Percentiles rank a stretch among this genome's conserved stretches.
Evolutionary conservation across 2,329 filamentous ascomycete genomes (phyloP).

Genomic region (Phyllosticta capitalensis): DNA sequence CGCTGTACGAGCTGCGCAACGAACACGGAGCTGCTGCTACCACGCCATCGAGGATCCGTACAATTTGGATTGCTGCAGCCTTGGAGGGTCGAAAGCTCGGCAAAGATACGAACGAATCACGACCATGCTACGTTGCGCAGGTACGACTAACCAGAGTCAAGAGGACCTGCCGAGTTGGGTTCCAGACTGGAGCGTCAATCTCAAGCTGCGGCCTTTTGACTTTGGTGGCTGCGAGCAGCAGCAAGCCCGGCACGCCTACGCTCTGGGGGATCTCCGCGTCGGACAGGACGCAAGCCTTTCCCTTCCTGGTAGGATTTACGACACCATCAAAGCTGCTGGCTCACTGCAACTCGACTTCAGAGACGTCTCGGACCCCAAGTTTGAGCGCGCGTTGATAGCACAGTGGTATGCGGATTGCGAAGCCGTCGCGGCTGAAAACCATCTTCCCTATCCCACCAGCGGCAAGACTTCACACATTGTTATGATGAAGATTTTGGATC

Average conservation of each 20-base stretch:
- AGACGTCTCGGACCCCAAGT: not conserved
- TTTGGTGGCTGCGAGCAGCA: conserved; percentile 4
- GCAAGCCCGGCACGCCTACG: not conserved
- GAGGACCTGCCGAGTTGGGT: conserved; percentile 6
- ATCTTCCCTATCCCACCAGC: conserved; percentile 1
- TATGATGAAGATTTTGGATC: conserved; percentile 6
- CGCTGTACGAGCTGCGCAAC: conserved; percentile 1
- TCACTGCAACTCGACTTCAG: conserved; percentile 3
- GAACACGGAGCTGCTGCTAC: conserved; percentile 1
- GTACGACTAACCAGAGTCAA: conserved; percentile 4
- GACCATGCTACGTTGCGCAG: conserved; percentile 10
- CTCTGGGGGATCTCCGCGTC: conserved; percentile 1
- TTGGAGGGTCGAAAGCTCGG: not conserved
- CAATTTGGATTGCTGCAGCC: conserved; percentile 2
- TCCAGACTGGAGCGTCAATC: conserved; percentile 4
- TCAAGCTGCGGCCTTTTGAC: conserved; percentile 5
- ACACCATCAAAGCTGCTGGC: conserved; percentile 1
- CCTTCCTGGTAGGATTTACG: conserved; percentile 4
- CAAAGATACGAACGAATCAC: conserved; percentile 7
- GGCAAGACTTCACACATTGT: not conserved
- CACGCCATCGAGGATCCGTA: not conserved
- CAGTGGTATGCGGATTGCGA: conserved; percentile 7
- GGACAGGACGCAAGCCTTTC: not conserved
- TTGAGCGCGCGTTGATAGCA: conserved; percentile 1
- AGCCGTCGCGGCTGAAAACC: not conserved